A percentile compares a stretch with the other conserved stretches of the same genome.
These are phyloP conservation scores for Arthrobotrys megalospora DNA, from an alignment of 2,329 filamentous ascomycete species.

Conservation along the genomic window DNA sequence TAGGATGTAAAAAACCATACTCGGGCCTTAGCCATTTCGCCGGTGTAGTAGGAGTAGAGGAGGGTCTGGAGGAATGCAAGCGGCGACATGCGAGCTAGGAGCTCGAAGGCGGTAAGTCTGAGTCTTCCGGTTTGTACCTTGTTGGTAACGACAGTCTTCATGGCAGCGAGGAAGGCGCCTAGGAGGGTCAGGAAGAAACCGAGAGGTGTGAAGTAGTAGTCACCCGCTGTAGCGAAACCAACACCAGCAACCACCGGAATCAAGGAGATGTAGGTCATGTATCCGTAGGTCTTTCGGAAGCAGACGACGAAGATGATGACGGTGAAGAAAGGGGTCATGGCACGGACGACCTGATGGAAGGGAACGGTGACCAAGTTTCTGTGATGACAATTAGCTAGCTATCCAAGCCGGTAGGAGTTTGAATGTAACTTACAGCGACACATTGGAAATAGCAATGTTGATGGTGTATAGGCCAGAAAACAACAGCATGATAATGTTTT, in stretches of 20 bases:
- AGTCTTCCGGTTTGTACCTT: constrained; percentile 76
- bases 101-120: constrained; percentile 74
- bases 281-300: constrained; percentile 73
- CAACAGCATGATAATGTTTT: constrained; percentile 73
- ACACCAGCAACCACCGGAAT: constrained; percentile 75
- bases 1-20: constrained; percentile 58
- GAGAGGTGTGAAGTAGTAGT: constrained; percentile 75
- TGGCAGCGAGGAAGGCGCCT: constrained; percentile 72
- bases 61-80: constrained; percentile 76
- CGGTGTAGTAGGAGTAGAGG: constrained; percentile 77
- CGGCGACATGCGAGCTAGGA: constrained; percentile 76
- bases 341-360: constrained; percentile 77
- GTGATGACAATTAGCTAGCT: not conserved
- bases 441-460: constrained; percentile 77
- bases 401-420: not conserved
- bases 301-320: constrained; percentile 75
- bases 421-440: constrained; percentile 71
- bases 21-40: constrained; percentile 70
- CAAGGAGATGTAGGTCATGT: constrained; percentile 74
- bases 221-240: constrained; percentile 74
- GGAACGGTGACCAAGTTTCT: constrained; percentile 74
- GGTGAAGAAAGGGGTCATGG: constrained; percentile 75
- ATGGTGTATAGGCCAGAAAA: constrained; percentile 76
- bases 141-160: constrained; percentile 77
- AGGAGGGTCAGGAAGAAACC: constrained; percentile 73